Evolutionary conservation across 176 grass and related monocot species (phyloP), one percentile per base, ranked within the genome.

Genomic region (Puya raimondii): DNA sequence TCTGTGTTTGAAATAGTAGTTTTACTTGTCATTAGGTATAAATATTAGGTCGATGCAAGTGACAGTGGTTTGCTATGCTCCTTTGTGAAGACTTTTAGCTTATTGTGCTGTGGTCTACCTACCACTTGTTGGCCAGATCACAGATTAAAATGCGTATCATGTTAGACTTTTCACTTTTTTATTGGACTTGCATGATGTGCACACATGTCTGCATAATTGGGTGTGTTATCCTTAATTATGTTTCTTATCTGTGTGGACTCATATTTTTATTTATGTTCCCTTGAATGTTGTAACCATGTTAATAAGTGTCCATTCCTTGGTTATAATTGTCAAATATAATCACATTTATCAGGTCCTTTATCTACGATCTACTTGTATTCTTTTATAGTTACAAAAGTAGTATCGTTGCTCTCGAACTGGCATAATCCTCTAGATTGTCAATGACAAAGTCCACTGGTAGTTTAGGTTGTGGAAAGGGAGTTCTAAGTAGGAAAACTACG

Each of bases 181-280:
- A 61, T 61, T 61, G 7, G 17, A 61, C 16, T n/a, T 61, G 56
- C 17, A 61, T 61, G 56, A 61, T 61, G 56, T 61, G 56, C 56
- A 61, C 2, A 20, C 56, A 61, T 61, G 56, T 61, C 16, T 20
- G 9, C 56, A 61, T 61, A 61, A 10, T 61, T 61, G 2, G 1
- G 21, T 61, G 56, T 10, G n/a, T 21, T 61, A 1, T 61, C 16
- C 21, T 21, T 61, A 61, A 18, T 18, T 22, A 61, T 16, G 56
- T 61, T 18, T 61, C 3, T 18, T 61, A 22, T n/a, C 56, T 61
- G 15, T 42, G 4, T 42, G 33, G 33, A 42, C 56, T 20, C 21
- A 61, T 61, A 61, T 61, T 18, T 61, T 10, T 17, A 61, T 20
- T 2, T 61, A 61, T 61, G 16, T 61, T 42, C 33, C 4, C 33